Base-by-base conservation (phyloP, 2,329 filamentous ascomycete genomes). In the Alternaria triticimaculans region DNA sequence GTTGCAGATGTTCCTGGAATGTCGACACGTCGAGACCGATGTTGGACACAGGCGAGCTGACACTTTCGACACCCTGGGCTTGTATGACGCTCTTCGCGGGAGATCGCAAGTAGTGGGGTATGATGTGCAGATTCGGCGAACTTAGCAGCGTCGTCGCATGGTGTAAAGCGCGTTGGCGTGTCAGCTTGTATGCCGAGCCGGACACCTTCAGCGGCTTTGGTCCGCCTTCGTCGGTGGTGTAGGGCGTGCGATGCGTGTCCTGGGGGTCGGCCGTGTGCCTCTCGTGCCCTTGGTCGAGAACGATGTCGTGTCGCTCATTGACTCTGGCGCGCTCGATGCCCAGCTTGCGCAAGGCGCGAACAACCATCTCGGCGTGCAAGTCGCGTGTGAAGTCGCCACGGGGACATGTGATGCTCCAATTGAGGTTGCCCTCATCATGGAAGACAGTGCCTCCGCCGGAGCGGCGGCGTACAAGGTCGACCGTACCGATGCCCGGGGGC, bases 141-240 rank as follows among this genome's bases (percentile, higher is more conserved):
- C 86, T 84, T 3, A 98, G 84, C 46, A 99, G 84, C 73, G 94
- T 96, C 0, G 96, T 99, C 8, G 94, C 96, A 80, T 99, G 96
- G 80, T 99, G 96, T 62, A 99, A 84, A 8, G 94, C 91, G 48
- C 95, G 87, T 53, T 88, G 83, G 23, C 92, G 86, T 0, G 92
- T 97, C 58, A 99, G 85, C 80, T 98, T 98, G 82, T 97, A 99
- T 11, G 96, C 96, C 1, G 94, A 97, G 1, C 96, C 96, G 0
- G 94, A 97, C 11, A 98, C 87, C 79, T 99, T 99, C 76, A 90
- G 69, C 9, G 84, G 79, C 37, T 72, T 71, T 9, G 76, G 72
- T 3, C 66, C 66, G 15, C 67, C 73, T 18, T 79, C 72, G 28
- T 77, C 70, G 56, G 71, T 64, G 18, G 80, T 79, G 71, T 83